Evolutionary conservation across 1,139 yeast species (phyloP).

Genomic region (Scheffersomyces insectosa): DNA sequence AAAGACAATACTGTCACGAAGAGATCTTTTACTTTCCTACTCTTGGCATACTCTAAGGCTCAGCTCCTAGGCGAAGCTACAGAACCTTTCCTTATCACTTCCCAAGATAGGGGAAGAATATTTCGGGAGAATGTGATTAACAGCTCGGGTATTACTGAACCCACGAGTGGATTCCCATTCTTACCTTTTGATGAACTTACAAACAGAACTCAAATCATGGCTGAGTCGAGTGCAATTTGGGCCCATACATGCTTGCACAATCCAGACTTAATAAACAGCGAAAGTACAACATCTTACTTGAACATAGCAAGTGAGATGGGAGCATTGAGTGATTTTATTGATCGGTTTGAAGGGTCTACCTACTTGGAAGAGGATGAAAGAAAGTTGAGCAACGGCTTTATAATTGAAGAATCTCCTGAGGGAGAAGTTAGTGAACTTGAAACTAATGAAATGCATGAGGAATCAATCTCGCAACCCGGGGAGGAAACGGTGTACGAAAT

Average conservation of each 20-base stretch:
- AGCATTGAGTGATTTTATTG: slow-evolving; percentile 47
- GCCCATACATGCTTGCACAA: slow-evolving; percentile 46
- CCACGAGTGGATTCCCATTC: slow-evolving; percentile 56
- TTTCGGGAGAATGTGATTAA: slow-evolving; percentile 48
- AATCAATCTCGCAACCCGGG: slow-evolving; percentile 8
- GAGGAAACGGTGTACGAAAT: slow-evolving; percentile 8
- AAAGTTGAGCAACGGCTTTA: slow-evolving; percentile 16
- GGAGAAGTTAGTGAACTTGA: slow-evolving; percentile 4
- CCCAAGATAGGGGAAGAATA: slow-evolving; percentile 46
- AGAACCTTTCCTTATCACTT: slow-evolving; percentile 39
- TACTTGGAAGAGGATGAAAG: slow-evolving; percentile 33
- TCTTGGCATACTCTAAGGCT: slow-evolving; percentile 57
- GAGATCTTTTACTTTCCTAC: slow-evolving; percentile 52
- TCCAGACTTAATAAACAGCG: slow-evolving; percentile 43
- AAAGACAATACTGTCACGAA: slow-evolving; percentile 37
- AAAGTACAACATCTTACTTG: slow-evolving; percentile 53
- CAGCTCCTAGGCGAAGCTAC: slow-evolving; percentile 11
- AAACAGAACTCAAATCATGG: slow-evolving; percentile 47
- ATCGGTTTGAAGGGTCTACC: slow-evolving; percentile 52
- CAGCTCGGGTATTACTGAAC: slow-evolving; percentile 22
- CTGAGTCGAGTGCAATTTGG: slow-evolving; percentile 82
- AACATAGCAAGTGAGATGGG: slow-evolving; percentile 54
- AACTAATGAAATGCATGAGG: slow-evolving; percentile 6
- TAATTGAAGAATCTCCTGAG: slow-evolving; percentile 24
- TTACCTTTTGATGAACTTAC: slow-evolving; percentile 56